These are phyloP conservation scores for Mycosarcoma maydis DNA, from an alignment of 1,284 basidiomycete species.

Conservation along the genomic window DNA sequence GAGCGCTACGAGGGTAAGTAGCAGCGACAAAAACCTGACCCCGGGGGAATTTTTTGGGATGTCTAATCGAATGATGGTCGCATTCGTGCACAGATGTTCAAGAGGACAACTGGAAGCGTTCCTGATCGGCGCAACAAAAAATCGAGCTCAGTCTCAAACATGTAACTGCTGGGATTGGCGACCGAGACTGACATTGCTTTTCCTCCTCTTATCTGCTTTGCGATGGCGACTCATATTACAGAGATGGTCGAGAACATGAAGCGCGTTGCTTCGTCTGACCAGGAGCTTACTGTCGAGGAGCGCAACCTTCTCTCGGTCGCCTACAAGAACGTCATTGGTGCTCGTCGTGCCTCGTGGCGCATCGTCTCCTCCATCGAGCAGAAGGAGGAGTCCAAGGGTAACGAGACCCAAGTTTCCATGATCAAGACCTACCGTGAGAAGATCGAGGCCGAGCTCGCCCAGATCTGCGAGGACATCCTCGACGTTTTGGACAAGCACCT, in stretches of 20 bases:
- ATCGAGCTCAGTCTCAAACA: background rate
- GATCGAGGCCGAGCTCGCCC: constrained; percentile 96
- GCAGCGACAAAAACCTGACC: background rate
- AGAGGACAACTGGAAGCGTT: too few species aligned
- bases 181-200: constrained; percentile 4
- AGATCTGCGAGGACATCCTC: constrained; percentile 99
- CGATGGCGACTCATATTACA: constrained; percentile 2
- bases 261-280: constrained; percentile 67
- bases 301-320: constrained; percentile 98
- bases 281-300: constrained; percentile 95
- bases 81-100: too few species aligned
- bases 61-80: background rate
- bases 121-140: too few species aligned
- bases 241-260: constrained; percentile 68
- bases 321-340: constrained; percentile 99
- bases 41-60: background rate
- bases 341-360: constrained; percentile 97
- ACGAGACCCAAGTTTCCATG: constrained; percentile 96
- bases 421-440: constrained; percentile 98
- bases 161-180: background rate
- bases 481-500: constrained; percentile 99
- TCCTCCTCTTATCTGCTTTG: too few species aligned
- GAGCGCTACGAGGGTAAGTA: constrained; percentile 67
- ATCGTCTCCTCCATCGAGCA: constrained; percentile 99
- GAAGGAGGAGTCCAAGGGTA: constrained; percentile 99